A percentile compares a stretch with the other conserved stretches of the same genome.
Conservation (phyloP, 257 asterid genomes). For the Nicotiana benthamiana region DNA sequence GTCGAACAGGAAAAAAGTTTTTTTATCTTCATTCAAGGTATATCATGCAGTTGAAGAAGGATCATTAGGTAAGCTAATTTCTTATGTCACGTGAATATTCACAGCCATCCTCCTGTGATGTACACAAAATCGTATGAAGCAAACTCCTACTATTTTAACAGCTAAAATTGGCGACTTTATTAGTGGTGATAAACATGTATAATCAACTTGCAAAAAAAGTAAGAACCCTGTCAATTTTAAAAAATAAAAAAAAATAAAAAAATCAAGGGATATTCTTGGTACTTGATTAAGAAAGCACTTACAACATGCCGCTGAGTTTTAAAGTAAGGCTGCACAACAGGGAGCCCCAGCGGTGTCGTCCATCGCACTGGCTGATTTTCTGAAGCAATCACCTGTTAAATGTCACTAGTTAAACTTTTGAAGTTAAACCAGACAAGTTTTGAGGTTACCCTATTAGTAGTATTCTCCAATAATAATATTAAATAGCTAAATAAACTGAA, state of each 20-base stretch:
- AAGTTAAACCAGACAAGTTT: background rate
- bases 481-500: background rate
- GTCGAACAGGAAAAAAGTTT: background rate
- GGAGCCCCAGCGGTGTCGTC: slow-evolving; percentile 98
- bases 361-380: slow-evolving; percentile 82
- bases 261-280: background rate
- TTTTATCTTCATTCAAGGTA: background rate
- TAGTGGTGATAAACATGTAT: background rate
- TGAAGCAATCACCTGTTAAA: slow-evolving; percentile 70
- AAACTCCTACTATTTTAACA: background rate
- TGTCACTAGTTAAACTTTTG: slow-evolving; percentile 1
- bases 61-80: background rate
- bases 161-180: background rate
- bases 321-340: slow-evolving; percentile 92
- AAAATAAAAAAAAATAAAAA: background rate
- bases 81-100: background rate
- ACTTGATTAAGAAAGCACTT: slow-evolving; percentile 24
- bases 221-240: background rate
- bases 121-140: background rate
- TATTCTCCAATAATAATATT: background rate
- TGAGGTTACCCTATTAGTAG: background rate
- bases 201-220: background rate
- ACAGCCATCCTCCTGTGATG: background rate
- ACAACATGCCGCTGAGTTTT: slow-evolving; percentile 71
- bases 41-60: background rate